These are phyloP conservation scores for Fennellomyces sp. DNA, from an alignment of 371 early-diverging fungal genomes.

Conservation along the genomic window DNA sequence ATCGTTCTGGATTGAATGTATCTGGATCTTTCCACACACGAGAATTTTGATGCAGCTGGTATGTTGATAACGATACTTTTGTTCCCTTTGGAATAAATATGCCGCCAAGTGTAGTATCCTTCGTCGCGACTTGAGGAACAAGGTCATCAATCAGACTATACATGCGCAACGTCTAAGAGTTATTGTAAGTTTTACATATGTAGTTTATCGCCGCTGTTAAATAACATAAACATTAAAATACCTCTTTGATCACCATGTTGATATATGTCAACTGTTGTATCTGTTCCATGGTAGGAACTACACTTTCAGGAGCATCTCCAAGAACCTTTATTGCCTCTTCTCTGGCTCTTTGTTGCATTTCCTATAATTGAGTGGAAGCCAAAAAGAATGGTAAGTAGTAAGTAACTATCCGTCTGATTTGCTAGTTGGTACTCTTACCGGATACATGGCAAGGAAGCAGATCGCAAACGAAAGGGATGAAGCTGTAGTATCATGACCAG, in stretches of 20 bases:
- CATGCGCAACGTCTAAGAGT: slow-evolving; percentile 10
- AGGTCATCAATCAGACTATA: slow-evolving; percentile 1
- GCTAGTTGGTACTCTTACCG: too few relatives aligned
- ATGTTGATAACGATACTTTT: slow-evolving; percentile 7
- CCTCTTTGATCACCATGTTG: slow-evolving; percentile 26
- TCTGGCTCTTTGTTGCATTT: slow-evolving; percentile 51
- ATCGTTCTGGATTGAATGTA: slow-evolving; percentile 23
- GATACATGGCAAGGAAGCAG: slow-evolving; percentile 17
- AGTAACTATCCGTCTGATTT: too few relatives aligned
- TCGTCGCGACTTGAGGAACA: slow-evolving; percentile 10
- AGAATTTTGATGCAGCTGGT: slow-evolving; percentile 18
- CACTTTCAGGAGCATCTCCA: slow-evolving; percentile 48
- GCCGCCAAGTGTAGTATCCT: slow-evolving; percentile 18
- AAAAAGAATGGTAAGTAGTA: too few relatives aligned
- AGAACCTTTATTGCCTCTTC: slow-evolving; percentile 52
- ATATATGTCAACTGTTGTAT: slow-evolving; percentile 18
- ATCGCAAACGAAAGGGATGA: slow-evolving; percentile 29
- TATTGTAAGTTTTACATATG: too few relatives aligned
- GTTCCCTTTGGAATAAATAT: slow-evolving; percentile 23
- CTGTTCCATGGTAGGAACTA: slow-evolving; percentile 32
- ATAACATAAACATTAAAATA: neutral
- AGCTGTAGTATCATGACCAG: slow-evolving; percentile 41
- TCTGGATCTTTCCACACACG: slow-evolving; percentile 21
- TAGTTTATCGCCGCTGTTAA: neutral
- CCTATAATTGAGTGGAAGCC: too few relatives aligned